phyloP scores from a whole-genome alignment of 352 stramenopile genomes.

The Globisporangium uncinulatum region DNA sequence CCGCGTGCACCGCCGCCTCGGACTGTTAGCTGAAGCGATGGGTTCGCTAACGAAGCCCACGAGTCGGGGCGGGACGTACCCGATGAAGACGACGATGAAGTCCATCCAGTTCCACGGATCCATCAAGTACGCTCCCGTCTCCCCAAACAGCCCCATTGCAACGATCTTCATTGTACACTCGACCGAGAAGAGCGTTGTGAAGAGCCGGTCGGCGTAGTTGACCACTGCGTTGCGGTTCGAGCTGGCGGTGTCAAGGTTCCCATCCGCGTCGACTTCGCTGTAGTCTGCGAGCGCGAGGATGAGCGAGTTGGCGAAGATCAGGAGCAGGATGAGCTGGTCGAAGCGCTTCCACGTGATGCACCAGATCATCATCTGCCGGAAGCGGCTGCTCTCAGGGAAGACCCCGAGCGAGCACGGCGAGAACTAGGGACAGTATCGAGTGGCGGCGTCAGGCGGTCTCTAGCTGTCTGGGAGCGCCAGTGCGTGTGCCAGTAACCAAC shows the following conservation, averaged over 20 bases:
- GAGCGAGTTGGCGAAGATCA: constrained; percentile 80
- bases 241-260: constrained; percentile 30
- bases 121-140: constrained; percentile 72
- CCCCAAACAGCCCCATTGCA: constrained; percentile 70
- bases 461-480: not conserved
- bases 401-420: constrained; percentile 44
- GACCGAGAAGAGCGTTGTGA: constrained; percentile 74
- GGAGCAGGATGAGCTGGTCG: constrained; percentile 77
- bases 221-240: constrained; percentile 56
- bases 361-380: constrained; percentile 54
- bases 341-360: constrained; percentile 73
- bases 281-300: constrained; percentile 81
- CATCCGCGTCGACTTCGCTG: constrained; percentile 39
- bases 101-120: constrained; percentile 90
- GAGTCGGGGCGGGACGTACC: constrained; percentile 25
- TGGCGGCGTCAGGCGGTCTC: too few relatives aligned
- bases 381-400: constrained; percentile 43
- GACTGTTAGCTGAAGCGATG: not conserved
- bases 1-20: not conserved
- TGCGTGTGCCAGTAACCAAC: not conserved
- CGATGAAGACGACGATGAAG: constrained; percentile 85
- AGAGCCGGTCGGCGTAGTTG: constrained; percentile 44
- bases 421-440: constrained; percentile 26
- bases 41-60: not conserved
- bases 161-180: constrained; percentile 90